These are phyloP conservation scores for Penicillium sclerotigenum DNA, from an alignment of 2,329 filamentous ascomycete genomes.

Conservation along the genomic window DNA sequence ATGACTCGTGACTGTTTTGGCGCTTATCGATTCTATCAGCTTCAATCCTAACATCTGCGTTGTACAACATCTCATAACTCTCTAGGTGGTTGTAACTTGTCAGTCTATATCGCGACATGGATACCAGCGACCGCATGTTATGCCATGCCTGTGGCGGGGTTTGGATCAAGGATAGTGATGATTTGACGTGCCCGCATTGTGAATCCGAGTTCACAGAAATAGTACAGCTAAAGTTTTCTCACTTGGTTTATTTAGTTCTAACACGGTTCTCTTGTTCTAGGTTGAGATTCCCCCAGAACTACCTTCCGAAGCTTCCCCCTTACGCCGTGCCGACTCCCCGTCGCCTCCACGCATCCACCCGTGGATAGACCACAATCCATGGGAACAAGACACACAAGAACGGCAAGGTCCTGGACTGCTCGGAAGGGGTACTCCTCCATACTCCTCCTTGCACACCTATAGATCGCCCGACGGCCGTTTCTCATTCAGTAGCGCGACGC, in stretches of 20 bases:
- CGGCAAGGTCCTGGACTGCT: not conserved
- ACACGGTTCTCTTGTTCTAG: conserved; percentile 17
- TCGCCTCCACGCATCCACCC: conserved; percentile 28
- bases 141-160: conserved; percentile 80
- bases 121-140: conserved; percentile 65
- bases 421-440: conserved; percentile 22
- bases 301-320: conserved; percentile 26
- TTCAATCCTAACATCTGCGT: not conserved
- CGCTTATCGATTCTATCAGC: conserved; percentile 9
- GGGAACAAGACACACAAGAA: conserved; percentile 48
- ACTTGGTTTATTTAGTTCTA: conserved; percentile 2
- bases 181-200: conserved; percentile 74
- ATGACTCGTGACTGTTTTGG: conserved; percentile 23
- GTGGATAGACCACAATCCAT: conserved; percentile 48
- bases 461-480: conserved; percentile 49
- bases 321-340: conserved; percentile 17
- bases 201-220: conserved; percentile 78
- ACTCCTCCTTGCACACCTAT: conserved; percentile 36
- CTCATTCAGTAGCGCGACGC: conserved; percentile 37
- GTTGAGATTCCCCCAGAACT: conserved; percentile 30
- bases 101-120: conserved; percentile 26
- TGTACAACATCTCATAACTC: conserved; percentile 2
- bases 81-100: not conserved
- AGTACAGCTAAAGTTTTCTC: conserved; percentile 52
- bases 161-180: conserved; percentile 72